Conservation (phyloP, 2,329 filamentous ascomycete species). For the Phyllosticta citribraziliensis region DNA sequence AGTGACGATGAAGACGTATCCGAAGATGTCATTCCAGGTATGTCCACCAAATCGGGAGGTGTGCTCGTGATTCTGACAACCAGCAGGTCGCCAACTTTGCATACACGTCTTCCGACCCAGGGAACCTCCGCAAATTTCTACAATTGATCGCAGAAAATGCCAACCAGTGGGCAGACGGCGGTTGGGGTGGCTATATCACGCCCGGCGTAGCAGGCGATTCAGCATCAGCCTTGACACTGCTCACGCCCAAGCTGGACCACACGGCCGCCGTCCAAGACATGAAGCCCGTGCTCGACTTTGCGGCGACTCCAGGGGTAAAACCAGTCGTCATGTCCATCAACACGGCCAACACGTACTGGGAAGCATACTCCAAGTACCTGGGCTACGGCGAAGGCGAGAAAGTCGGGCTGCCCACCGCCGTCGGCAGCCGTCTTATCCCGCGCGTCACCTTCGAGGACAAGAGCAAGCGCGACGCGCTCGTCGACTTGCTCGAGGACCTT, state of each 20-base stretch:
- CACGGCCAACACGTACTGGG: constrained; percentile 16
- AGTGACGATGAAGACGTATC: constrained; percentile 25
- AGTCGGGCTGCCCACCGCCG: constrained; percentile 8
- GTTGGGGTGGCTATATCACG: neutral
- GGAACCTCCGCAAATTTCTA: constrained; percentile 4
- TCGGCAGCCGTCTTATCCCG: constrained; percentile 11
- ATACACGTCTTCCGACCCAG: neutral
- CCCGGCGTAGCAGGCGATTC: neutral
- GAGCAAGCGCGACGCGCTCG: neutral
- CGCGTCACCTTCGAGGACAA: neutral
- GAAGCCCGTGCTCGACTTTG: constrained; percentile 14
- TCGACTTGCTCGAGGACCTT: neutral
- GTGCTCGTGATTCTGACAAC: neutral
- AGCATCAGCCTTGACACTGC: neutral
- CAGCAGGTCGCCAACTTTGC: neutral
- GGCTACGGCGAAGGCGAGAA: constrained; percentile 21
- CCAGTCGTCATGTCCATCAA: neutral
- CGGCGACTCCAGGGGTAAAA: neutral
- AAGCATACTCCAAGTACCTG: constrained; percentile 19
- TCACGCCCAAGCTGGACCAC: constrained; percentile 12
- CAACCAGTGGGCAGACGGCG: neutral
- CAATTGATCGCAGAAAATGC: constrained; percentile 13
- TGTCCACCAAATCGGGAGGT: neutral
- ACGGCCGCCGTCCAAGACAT: constrained; percentile 16
- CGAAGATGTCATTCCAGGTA: neutral